A percentile compares a stretch with the other conserved stretches of the same genome.
phyloP scores from a whole-genome alignment of 2,329 filamentous ascomycete genomes.

The Cyphellophora europaea region DNA sequence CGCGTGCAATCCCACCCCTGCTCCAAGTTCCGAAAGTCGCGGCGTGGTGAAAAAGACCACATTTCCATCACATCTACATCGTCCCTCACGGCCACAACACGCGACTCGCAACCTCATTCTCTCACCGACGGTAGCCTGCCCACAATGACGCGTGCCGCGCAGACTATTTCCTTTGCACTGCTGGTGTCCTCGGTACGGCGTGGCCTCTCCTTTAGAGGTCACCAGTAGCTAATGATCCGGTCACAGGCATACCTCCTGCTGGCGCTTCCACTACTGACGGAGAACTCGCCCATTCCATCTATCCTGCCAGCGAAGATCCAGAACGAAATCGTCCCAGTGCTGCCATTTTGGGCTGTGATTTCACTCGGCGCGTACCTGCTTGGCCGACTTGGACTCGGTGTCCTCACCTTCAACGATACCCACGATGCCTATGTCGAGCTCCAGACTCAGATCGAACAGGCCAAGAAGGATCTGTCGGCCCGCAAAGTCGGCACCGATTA shows the following conservation, averaged over 20 bases:
- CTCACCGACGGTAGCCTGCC: too few relatives aligned
- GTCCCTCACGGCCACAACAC: too few relatives aligned
- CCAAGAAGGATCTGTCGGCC: constrained; percentile 32
- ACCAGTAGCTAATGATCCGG: not conserved
- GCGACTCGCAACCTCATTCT: too few relatives aligned
- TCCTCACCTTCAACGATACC: constrained; percentile 94
- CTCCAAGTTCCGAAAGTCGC: too few relatives aligned
- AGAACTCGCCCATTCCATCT: constrained; percentile 18
- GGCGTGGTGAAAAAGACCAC: too few relatives aligned
- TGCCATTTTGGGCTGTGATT: constrained; percentile 88
- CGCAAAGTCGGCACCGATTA: constrained; percentile 35
- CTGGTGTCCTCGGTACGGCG: constrained; percentile 11
- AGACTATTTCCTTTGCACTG: constrained; percentile 66
- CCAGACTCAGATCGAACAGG: constrained; percentile 62
- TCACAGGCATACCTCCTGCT: constrained; percentile 18
- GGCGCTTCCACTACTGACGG: constrained; percentile 17
- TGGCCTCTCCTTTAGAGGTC: not conserved
- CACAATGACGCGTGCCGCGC: constrained; percentile 83
- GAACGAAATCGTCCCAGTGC: constrained; percentile 70
- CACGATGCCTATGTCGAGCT: constrained; percentile 84
- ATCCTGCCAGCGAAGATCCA: constrained; percentile 19
- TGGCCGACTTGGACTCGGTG: constrained; percentile 81
- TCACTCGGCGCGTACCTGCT: constrained; percentile 87
- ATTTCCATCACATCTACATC: too few relatives aligned
- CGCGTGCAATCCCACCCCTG: too few relatives aligned